A percentile compares a stretch with the other conserved stretches of the same genome.
Conservation (phyloP, 1,284 basidiomycete genomes). For the Phylloporus gajari region DNA sequence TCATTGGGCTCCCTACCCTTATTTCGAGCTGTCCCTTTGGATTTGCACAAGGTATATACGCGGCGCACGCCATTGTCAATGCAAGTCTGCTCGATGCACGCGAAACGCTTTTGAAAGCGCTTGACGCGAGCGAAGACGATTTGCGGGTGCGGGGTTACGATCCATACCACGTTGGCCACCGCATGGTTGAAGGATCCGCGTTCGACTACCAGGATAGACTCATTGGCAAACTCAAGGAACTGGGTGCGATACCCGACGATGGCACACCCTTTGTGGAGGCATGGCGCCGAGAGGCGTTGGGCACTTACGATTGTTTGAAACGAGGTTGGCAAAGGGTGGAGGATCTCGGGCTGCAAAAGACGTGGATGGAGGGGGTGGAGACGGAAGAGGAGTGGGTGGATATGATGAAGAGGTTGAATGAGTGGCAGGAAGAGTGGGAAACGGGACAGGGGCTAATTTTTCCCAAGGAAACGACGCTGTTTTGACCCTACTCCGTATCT, state of each 20-base stretch:
- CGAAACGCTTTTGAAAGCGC: conserved; percentile 51
- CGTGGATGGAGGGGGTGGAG: conserved; percentile 51
- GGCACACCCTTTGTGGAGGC: conserved; percentile 59
- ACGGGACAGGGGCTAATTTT: conserved; percentile 30
- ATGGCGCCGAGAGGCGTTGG: conserved; percentile 56
- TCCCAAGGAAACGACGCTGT: conserved; percentile 15
- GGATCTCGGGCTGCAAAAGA: conserved; percentile 45
- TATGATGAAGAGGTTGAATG: conserved; percentile 56
- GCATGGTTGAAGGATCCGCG: conserved; percentile 51
- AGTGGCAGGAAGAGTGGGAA: conserved; percentile 61
- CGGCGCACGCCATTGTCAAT: conserved; percentile 56
- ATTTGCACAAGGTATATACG: conserved; percentile 60
- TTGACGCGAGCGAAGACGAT: conserved; percentile 53
- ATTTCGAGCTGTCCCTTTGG: conserved; percentile 63
- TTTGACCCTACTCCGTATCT: conserved; percentile 7
- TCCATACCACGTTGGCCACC: conserved; percentile 62
- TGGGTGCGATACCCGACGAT: conserved; percentile 53
- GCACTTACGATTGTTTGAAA: conserved; percentile 48
- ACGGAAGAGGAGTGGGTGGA: conserved; percentile 60
- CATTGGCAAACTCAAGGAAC: conserved; percentile 55
- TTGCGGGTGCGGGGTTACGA: conserved; percentile 54
- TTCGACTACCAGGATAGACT: conserved; percentile 62
- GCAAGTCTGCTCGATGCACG: conserved; percentile 53
- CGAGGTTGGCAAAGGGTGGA: conserved; percentile 60
- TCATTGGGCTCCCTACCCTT: conserved; percentile 60